Evolutionary conservation across 345 rosid species (phyloP), one percentile per base, ranked within the genome.

Genomic region (Isatis tinctoria): DNA sequence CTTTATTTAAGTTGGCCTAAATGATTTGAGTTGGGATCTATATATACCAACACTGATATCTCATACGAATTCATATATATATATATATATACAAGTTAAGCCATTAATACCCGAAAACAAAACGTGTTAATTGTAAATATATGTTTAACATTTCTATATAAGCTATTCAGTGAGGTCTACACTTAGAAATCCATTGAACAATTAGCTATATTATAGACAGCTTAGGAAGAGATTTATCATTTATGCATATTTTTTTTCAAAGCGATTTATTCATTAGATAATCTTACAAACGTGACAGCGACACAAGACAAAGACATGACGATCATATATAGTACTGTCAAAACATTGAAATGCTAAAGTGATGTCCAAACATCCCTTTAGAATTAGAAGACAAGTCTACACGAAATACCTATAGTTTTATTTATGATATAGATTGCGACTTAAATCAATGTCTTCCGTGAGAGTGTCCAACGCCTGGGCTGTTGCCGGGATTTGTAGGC

Each of bases 401-500:
- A 67, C 17, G 13, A 49, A 67, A 39, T 39, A 74, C 43, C 59
- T 48, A 59, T 49, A 74, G 39, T 0, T 20, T 14, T 54, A 8
- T 73, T 56, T 47, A 60, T 30, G 22, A 39, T 32, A 52, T 16
- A 28, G 27, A 13, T 67, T 47, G 45, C 37, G 57, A 12, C 33
- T 2, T 54, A 41, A 51, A 58, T 60, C 58, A 72, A 0, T 78
- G 81, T 72, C 77, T 60, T 8, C 81, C 81, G 18, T 65, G 24
- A 40, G 77, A 72, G 48, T 78, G 81, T 48, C 81, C 81, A n/a
- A 67, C 77, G 44, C 81, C 81, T 20, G 81, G 81, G 64, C 81
- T 78, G 65, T 78, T 72, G 8, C 81, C 81, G 3, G 77, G 77
- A 72, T 26, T 32, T 8, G 81, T 78, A 16, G 81, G 65, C 69